phyloP scores from a whole-genome alignment of 306 rosid species.

The Medicago lupulina region DNA sequence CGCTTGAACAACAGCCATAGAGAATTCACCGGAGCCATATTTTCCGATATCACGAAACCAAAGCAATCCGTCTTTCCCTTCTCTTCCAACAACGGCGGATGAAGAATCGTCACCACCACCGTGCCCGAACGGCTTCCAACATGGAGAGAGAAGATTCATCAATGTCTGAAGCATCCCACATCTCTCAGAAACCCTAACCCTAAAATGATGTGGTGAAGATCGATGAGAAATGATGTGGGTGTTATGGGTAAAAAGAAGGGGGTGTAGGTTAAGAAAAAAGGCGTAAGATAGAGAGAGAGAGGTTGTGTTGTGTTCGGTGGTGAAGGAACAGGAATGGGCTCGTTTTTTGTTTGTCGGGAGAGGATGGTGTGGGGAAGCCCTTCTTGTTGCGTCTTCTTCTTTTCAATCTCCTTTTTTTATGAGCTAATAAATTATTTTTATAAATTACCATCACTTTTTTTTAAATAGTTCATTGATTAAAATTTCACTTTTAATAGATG shows the following conservation, averaged over 20 bases:
- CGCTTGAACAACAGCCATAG: slow-evolving; percentile 91
- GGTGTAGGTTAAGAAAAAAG: slow-evolving; percentile 46
- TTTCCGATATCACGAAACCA: slow-evolving; percentile 75
- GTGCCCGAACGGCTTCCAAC: slow-evolving; percentile 82
- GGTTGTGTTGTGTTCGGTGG: slow-evolving; percentile 66
- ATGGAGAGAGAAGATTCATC: slow-evolving; percentile 84
- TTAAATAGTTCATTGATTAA: too few relatives aligned
- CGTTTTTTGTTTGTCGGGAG: slow-evolving; percentile 54
- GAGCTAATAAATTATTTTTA: neutral
- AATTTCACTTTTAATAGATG: too few relatives aligned
- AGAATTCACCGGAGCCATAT: slow-evolving; percentile 77
- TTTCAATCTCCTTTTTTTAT: slow-evolving; percentile 38
- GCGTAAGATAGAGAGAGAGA: slow-evolving; percentile 49
- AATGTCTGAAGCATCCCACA: slow-evolving; percentile 91
- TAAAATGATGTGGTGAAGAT: neutral
- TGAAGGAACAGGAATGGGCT: slow-evolving; percentile 69
- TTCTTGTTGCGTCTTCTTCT: slow-evolving; percentile 50
- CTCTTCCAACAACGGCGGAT: slow-evolving; percentile 56
- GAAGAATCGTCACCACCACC: slow-evolving; percentile 48
- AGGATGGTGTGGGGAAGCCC: slow-evolving; percentile 64
- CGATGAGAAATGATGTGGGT: neutral
- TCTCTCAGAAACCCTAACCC: slow-evolving; percentile 81
- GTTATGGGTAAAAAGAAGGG: slow-evolving; percentile 4
- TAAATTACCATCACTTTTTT: neutral
- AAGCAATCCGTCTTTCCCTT: slow-evolving; percentile 68